Percentiles rank a stretch among this genome's conserved stretches.
Conservation (phyloP, 2,329 filamentous ascomycete species). For the Aspergillus sp. region DNA sequence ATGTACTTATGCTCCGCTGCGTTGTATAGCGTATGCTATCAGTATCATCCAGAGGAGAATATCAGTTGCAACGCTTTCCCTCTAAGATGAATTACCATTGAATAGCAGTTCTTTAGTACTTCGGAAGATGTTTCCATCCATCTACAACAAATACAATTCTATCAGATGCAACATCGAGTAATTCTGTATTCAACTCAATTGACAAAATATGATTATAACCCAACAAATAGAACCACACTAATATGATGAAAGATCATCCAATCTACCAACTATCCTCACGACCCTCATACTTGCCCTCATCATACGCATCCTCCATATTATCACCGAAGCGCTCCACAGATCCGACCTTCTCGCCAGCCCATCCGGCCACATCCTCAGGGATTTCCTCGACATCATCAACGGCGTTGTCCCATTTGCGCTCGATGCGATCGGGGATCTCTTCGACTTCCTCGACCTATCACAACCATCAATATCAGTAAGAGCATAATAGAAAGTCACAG, state of each 20-base stretch:
- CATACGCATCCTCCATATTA: constrained; percentile 47
- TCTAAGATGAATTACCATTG: no score
- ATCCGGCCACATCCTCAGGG: constrained; percentile 41
- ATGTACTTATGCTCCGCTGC: no score
- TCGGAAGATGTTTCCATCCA: no score
- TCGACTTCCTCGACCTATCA: constrained; percentile 43
- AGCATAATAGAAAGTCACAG: no score
- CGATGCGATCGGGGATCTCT: constrained; percentile 37
- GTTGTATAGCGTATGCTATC: no score
- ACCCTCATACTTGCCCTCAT: constrained; percentile 40
- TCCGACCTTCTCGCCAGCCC: constrained; percentile 46
- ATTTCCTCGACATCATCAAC: constrained; percentile 37
- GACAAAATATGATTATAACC: no score
- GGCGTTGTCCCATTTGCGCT: constrained; percentile 27
- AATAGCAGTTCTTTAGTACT: no score
- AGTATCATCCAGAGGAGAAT: no score
- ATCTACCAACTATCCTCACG: constrained; percentile 24
- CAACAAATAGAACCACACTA: not conserved
- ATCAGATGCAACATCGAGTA: not conserved
- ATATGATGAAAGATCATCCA: not conserved
- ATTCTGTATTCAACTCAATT: no score
- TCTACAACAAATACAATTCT: no score
- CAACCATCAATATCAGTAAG: not conserved
- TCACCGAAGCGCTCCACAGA: constrained; percentile 48
- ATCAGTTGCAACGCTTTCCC: no score